These are phyloP conservation scores for Wickerhamomyces xylosicus DNA, from an alignment of 805 yeast genomes.

Conservation along the genomic window DNA sequence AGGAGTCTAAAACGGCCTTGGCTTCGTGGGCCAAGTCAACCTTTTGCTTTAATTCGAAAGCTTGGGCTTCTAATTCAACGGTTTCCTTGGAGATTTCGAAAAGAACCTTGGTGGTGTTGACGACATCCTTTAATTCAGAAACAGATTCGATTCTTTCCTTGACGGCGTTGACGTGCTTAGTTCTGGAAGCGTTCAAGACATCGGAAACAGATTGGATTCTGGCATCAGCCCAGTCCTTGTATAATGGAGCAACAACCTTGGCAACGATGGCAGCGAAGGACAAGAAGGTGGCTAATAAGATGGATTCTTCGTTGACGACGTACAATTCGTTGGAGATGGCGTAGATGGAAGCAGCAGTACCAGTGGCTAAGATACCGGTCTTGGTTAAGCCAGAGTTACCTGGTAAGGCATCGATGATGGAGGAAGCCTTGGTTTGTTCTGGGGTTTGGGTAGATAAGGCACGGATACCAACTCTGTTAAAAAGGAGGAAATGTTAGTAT, in stretches of 20 bases:
- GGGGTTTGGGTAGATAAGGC: constrained; percentile 47
- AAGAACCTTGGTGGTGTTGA: constrained; percentile 79
- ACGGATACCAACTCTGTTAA: constrained; percentile 48
- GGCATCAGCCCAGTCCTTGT: constrained; percentile 87
- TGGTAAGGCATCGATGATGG: constrained; percentile 87
- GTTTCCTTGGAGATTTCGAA: constrained; percentile 95
- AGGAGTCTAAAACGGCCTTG: constrained; percentile 89
- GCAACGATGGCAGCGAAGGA: constrained; percentile 68
- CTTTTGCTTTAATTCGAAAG: constrained; percentile 87
- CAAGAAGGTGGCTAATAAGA: constrained; percentile 70
- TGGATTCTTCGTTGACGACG: constrained; percentile 90
- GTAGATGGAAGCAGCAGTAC: constrained; percentile 88
- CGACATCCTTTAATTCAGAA: constrained; percentile 83
- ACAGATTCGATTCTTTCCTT: constrained; percentile 86
- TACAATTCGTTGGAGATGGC: constrained; percentile 90
- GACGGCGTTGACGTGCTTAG: constrained; percentile 86
- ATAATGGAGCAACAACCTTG: constrained; percentile 88
- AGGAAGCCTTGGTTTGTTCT: constrained; percentile 89
- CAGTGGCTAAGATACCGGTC: constrained; percentile 92
- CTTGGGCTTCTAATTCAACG: constrained; percentile 88
- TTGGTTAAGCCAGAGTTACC: constrained; percentile 82
- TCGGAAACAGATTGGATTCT: constrained; percentile 74
- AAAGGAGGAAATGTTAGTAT: constrained; percentile 3
- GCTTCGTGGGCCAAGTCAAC: constrained; percentile 86
- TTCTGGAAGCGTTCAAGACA: constrained; percentile 79